A percentile compares a stretch with the other conserved stretches of the same genome.
phyloP scores from a whole-genome alignment of 2,329 filamentous ascomycete genomes.

The Hymenoscyphus infarciens region DNA sequence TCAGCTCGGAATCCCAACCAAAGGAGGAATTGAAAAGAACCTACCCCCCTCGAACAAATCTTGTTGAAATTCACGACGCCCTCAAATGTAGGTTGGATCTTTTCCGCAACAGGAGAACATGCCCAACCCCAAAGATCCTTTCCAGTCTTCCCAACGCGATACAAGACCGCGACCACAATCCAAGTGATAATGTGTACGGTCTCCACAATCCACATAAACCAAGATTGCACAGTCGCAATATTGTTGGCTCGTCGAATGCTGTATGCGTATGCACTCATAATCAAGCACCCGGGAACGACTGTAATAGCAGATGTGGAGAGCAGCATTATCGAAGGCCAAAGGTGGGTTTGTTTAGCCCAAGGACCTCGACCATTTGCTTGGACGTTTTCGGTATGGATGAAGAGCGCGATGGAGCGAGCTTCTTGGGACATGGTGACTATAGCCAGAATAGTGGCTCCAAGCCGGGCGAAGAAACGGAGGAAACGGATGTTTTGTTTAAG shows the following conservation, averaged over 20 bases:
- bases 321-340: conserved; percentile 22
- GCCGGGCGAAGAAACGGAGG: conserved; percentile 15
- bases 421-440: conserved; percentile 17
- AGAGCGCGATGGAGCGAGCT: conserved; percentile 15
- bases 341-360: conserved; percentile 17
- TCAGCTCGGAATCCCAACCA: neutral
- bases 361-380: conserved; percentile 16
- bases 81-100: conserved; percentile 23
- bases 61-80: conserved; percentile 23
- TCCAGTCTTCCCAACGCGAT: conserved; percentile 22
- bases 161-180: conserved; percentile 21
- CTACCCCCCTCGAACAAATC: conserved; percentile 22
- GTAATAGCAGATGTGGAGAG: conserved; percentile 17
- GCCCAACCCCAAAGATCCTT: conserved; percentile 28
- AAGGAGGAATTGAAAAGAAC: neutral
- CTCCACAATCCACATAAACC: conserved; percentile 15
- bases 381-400: conserved; percentile 12
- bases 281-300: conserved; percentile 15
- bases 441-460: conserved; percentile 17
- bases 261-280: conserved; percentile 17
- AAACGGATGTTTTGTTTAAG: conserved; percentile 18
- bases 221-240: conserved; percentile 15
- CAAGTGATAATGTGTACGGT: conserved; percentile 17
- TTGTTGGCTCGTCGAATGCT: conserved; percentile 20
- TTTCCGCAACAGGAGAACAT: conserved; percentile 18